A percentile compares a stretch with the other conserved stretches of the same genome.
These are phyloP conservation scores for Candolleomyces aberdarensis DNA, from an alignment of 768 basidiomycete genomes.

Conservation along the genomic window DNA sequence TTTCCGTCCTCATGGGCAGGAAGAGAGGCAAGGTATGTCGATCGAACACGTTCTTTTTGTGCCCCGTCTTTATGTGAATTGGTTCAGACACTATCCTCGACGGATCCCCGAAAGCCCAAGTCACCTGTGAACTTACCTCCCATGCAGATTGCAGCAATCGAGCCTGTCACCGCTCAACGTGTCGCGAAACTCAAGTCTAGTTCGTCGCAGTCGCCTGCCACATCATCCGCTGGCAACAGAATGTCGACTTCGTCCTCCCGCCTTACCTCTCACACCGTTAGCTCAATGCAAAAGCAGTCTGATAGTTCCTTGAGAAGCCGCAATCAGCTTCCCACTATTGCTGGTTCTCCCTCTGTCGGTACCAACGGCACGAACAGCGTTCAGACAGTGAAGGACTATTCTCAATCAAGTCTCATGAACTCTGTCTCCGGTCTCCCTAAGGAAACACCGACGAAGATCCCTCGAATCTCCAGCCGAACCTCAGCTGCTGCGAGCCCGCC, in stretches of 20 bases:
- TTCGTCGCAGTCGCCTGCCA: constrained; percentile 40
- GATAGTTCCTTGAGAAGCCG: constrained; percentile 76
- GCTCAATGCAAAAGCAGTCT: constrained; percentile 85
- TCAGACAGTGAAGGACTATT: constrained; percentile 48
- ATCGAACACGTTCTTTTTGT: constrained; percentile 3
- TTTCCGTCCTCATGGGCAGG: constrained; percentile 83
- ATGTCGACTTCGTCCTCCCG: constrained; percentile 56
- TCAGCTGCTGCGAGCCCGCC: constrained; percentile 75
- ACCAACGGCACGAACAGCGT: constrained; percentile 47
- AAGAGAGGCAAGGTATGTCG: constrained; percentile 83
- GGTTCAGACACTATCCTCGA: constrained; percentile 75
- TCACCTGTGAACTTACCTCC: constrained; percentile 77
- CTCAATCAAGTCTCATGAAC: constrained; percentile 51
- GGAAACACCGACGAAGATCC: constrained; percentile 91
- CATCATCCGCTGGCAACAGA: constrained; percentile 33
- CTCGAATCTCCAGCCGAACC: constrained; percentile 84
- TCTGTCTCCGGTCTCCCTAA: constrained; percentile 54
- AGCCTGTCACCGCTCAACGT: constrained; percentile 77
- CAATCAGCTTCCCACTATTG: constrained; percentile 83
- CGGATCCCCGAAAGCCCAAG: constrained; percentile 73
- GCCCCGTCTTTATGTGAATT: constrained; percentile 9
- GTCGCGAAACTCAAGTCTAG: constrained; percentile 76
- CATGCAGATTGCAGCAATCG: constrained; percentile 85
- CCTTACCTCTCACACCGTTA: constrained; percentile 77
- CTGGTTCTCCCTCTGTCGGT: constrained; percentile 89